Percentiles rank a stretch among this genome's conserved stretches.
Evolutionary conservation across 805 yeast genomes (phyloP).

Genomic region (Wickerhamomyces bovis): DNA sequence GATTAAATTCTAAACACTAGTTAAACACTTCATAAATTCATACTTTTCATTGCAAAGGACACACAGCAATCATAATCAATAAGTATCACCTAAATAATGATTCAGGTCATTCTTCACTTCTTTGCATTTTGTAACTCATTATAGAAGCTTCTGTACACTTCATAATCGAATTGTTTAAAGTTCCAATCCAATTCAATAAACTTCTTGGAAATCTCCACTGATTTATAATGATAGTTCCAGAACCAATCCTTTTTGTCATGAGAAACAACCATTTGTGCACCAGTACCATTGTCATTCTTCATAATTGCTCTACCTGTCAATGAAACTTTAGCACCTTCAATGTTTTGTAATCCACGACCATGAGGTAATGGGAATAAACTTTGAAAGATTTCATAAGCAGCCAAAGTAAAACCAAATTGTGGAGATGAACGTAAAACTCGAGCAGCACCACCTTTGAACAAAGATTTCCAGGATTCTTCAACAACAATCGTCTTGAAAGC

Average conservation of each 20-base stretch:
- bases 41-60: too few species aligned
- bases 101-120: background rate
- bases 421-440: conserved; percentile 94
- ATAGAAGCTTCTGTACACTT: conserved; percentile 37
- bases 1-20: too few species aligned
- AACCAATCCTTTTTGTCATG: conserved; percentile 38
- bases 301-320: conserved; percentile 6
- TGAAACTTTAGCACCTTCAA: conserved; percentile 12
- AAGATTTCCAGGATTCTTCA: conserved; percentile 82
- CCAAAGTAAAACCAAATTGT: conserved; percentile 94
- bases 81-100: too few species aligned
- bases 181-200: conserved; percentile 59
- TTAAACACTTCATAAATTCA: background rate
- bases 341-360: conserved; percentile 21
- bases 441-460: conserved; percentile 95
- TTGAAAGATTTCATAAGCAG: conserved; percentile 93
- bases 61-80: too few species aligned
- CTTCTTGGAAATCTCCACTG: conserved; percentile 54
- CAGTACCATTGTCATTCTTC: conserved; percentile 4
- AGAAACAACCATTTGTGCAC: conserved; percentile 29
- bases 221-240: conserved; percentile 42
- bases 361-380: conserved; percentile 59
- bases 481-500: conserved; percentile 67
- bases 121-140: conserved; percentile 20
- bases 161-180: conserved; percentile 48